These are phyloP conservation scores for Tulasnella sp. DNA, from an alignment of 768 basidiomycete genomes.

Conservation along the genomic window DNA sequence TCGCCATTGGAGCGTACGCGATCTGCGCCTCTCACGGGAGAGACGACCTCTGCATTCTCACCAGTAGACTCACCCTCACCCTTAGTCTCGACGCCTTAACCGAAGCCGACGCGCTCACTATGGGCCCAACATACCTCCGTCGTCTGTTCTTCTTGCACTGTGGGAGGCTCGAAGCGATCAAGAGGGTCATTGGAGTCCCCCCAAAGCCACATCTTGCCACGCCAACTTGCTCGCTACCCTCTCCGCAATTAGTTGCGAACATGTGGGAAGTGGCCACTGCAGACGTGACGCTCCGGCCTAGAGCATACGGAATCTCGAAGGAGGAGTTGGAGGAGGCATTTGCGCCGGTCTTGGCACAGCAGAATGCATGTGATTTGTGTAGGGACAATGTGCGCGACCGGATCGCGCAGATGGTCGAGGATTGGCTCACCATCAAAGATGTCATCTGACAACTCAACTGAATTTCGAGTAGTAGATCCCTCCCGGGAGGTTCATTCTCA, in stretches of 20 bases:
- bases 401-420: no score
- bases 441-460: no score
- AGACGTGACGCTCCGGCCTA: not conserved
- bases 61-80: conserved; percentile 63
- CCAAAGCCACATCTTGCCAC: not conserved
- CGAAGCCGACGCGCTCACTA: conserved; percentile 55
- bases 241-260: not conserved
- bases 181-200: conserved; percentile 43
- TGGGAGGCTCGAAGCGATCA: conserved; percentile 69
- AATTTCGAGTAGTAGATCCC: no score
- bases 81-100: conserved; percentile 54
- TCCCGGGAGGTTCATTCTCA: no score
- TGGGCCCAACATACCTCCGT: conserved; percentile 68
- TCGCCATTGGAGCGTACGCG: conserved; percentile 58
- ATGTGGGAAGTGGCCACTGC: not conserved
- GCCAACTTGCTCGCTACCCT: not conserved
- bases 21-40: conserved; percentile 55
- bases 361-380: no score
- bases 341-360: no score
- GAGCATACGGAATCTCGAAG: no score
- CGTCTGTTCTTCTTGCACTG: conserved; percentile 75
- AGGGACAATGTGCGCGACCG: no score
- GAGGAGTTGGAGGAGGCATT: no score
- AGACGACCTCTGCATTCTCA: conserved; percentile 60
- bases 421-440: no score